Conservation (phyloP, 2,329 filamentous ascomycete genomes). For the Xylariaceae sp. region DNA sequence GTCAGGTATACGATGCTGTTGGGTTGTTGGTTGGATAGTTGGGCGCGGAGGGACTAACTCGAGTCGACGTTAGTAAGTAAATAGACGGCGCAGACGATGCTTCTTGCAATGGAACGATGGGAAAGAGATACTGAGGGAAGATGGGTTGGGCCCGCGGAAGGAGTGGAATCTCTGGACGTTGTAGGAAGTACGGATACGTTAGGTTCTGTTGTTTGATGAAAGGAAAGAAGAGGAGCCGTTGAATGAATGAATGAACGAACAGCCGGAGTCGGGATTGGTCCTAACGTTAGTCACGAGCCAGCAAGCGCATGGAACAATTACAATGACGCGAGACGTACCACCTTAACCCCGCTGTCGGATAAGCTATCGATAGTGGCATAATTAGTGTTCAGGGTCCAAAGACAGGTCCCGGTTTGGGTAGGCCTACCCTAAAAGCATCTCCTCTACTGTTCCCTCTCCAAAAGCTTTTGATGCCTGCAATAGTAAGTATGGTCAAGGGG, state of each 20-base stretch:
- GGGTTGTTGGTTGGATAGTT: background rate
- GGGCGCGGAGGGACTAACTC: constrained; percentile 4
- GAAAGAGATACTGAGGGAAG: background rate
- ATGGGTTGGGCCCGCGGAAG: background rate
- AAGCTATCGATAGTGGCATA: too few relatives aligned
- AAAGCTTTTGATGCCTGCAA: too few relatives aligned
- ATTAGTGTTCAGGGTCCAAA: too few relatives aligned
- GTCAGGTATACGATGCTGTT: background rate
- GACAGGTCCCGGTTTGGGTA: too few relatives aligned
- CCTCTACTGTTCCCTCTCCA: too few relatives aligned
- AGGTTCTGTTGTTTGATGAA: background rate
- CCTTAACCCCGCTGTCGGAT: too few relatives aligned
- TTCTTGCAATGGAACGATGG: background rate
- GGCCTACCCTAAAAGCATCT: too few relatives aligned
- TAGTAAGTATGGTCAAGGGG: too few relatives aligned
- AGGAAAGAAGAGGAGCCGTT: background rate
- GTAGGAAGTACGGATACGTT: background rate
- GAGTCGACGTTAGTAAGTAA: constrained; percentile 12
- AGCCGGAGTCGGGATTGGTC: constrained; percentile 3
- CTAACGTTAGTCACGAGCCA: background rate
- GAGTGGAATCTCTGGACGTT: background rate
- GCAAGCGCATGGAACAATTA: too few relatives aligned
- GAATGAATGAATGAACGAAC: too few relatives aligned
- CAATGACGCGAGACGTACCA: too few relatives aligned
- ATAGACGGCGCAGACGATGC: background rate